Base-by-base conservation (phyloP, 129 eudicot species). In the Pittosporum tobira region DNA sequence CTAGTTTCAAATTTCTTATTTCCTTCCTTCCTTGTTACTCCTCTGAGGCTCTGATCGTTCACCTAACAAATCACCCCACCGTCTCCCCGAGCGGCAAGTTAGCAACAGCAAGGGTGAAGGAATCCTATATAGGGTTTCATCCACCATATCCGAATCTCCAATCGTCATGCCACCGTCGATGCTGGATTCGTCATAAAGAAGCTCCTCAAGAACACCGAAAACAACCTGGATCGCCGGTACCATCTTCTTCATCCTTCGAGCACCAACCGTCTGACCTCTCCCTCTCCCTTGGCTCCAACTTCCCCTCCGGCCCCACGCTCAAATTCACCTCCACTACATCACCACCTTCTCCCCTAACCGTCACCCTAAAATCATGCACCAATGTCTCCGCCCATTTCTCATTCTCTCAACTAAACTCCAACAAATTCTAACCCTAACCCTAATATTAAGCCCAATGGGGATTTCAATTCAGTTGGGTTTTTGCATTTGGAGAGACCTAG, bases 151-250 rank as follows among this genome's bases (percentile, higher is more conserved):
- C 16, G 58, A 75, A 22, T 84, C 88, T 7, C 81, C 89, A 6
- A 65, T 85, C 56, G 69, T 85, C 67, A 56, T 3, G 88, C 72
- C 19, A 85, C 84, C 40, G 60, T 75, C 61, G 88, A 84, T 24
- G 79, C 88, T 10, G 77, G 83, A 20, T 69, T 60, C 63, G 86
- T 81, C 50, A 73, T 75, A 16, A 78, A 69, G 61, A 78, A 73
- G 64, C 94, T 85, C 26, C 73, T 81, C 29, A 67, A 51, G 68
- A 78, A 83, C 89, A 85, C 89, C 57, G 94, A 85, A 81, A 56
- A 89, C 94, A 42, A 89, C 94, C 8, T 85, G 94, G 94, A 78
- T 81, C 21, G 77, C 70, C 42, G 81, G 84, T 10, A 85, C 94
- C 18, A 75, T 85, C 15, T 70, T 85, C 52, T 70, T 85, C 63